phyloP scores from a whole-genome alignment of 1,284 basidiomycete genomes.

The Volvariella surrecta region DNA sequence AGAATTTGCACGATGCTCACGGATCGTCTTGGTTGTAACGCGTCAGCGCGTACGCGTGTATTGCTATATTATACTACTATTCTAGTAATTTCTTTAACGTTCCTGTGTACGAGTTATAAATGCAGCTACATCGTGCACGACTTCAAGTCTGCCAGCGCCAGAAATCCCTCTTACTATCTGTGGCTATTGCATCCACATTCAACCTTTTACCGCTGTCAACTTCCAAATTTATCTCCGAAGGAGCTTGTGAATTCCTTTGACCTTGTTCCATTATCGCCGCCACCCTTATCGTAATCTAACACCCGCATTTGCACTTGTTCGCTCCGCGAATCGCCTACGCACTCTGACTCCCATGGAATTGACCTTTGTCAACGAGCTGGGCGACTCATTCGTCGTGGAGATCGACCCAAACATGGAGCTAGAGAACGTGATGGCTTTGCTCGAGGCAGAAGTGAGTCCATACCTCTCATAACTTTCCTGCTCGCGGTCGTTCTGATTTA shows the following conservation, averaged over 20 bases:
- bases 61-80: conserved; percentile 9
- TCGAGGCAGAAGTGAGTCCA: conserved; percentile 76
- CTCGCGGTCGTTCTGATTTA: too few species aligned
- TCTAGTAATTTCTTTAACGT: conserved; percentile 4
- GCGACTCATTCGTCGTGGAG: conserved; percentile 69
- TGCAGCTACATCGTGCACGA: too few species aligned
- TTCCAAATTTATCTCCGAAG: too few species aligned
- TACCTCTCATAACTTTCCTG: too few species aligned
- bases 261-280: too few species aligned
- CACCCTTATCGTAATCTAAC: too few species aligned
- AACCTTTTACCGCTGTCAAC: too few species aligned
- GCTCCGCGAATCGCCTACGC: too few species aligned
- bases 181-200: neutral
- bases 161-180: too few species aligned
- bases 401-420: conserved; percentile 85
- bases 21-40: conserved; percentile 8
- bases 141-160: too few species aligned
- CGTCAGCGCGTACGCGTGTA: conserved; percentile 11
- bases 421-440: conserved; percentile 80
- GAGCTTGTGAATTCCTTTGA: too few species aligned
- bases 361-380: conserved; percentile 76
- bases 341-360: conserved; percentile 51
- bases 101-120: neutral
- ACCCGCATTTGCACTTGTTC: too few species aligned
- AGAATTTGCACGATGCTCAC: conserved; percentile 6